Evolutionary conservation across 23 red algal species (phyloP).

Genomic region (Chondrus crispus): DNA sequence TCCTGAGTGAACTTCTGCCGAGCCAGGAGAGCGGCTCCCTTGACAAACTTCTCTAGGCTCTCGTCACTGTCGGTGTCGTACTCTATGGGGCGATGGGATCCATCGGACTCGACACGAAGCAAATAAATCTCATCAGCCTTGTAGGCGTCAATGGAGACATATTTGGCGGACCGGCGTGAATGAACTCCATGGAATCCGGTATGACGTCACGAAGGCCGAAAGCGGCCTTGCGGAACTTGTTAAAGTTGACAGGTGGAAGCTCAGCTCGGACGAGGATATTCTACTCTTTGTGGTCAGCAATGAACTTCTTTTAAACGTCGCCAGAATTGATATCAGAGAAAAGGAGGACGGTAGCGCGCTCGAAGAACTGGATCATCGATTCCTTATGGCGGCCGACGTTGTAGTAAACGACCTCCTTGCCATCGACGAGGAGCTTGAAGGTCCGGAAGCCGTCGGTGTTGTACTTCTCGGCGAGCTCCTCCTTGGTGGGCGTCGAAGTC

Average conservation of each 20-base stretch:
- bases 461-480: constrained; percentile 79
- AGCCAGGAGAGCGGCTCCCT: constrained; percentile 31
- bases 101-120: constrained; percentile 28
- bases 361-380: constrained; percentile 72
- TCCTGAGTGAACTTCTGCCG: constrained; percentile 72
- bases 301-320: constrained; percentile 36
- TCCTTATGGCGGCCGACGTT: constrained; percentile 75
- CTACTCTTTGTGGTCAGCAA: constrained; percentile 14
- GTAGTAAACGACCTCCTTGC: constrained; percentile 84
- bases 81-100: constrained; percentile 24
- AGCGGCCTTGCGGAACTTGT: constrained; percentile 34
- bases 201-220: constrained; percentile 66
- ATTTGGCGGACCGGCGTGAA: background rate
- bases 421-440: constrained; percentile 87
- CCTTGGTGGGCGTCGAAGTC: constrained; percentile 86
- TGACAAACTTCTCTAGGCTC: constrained; percentile 54
- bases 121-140: constrained; percentile 27
- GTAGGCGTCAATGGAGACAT: constrained; percentile 11
- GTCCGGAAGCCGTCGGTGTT: constrained; percentile 92
- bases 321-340: constrained; percentile 19
- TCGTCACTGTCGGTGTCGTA: constrained; percentile 16
- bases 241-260: background rate
- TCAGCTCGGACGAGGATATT: constrained; percentile 19
- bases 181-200: constrained; percentile 52
- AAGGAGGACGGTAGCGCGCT: constrained; percentile 52